Evolutionary conservation across 1,139 yeast species (phyloP).

Genomic region (Meyerozyma athensensis): DNA sequence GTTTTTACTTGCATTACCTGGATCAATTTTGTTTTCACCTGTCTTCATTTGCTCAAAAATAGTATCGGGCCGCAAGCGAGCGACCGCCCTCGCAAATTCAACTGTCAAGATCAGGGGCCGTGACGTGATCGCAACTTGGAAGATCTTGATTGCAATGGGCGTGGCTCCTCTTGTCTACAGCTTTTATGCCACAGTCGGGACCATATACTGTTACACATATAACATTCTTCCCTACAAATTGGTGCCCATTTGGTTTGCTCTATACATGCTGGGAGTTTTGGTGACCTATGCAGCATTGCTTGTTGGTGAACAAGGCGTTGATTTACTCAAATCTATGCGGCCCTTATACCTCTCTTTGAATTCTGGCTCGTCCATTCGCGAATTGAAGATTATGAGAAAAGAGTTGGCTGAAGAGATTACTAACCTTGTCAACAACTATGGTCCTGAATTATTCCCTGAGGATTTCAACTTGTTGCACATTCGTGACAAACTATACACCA

Average conservation of each 20-base stretch:
- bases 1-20: conserved; percentile 71
- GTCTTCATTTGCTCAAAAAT: conserved; percentile 73
- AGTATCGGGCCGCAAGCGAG: conserved; percentile 69
- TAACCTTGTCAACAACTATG: conserved; percentile 39
- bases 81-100: conserved; percentile 79
- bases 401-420: conserved; percentile 42
- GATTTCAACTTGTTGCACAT: conserved; percentile 43
- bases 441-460: conserved; percentile 42
- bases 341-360: conserved; percentile 76
- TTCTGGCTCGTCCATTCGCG: conserved; percentile 55
- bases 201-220: conserved; percentile 39
- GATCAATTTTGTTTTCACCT: conserved; percentile 78
- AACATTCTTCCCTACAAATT: conserved; percentile 16
- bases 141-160: conserved; percentile 82
- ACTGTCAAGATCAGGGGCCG: conserved; percentile 86
- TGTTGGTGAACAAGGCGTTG: conserved; percentile 92
- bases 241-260: conserved; percentile 39
- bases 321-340: conserved; percentile 72
- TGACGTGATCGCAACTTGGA: conserved; percentile 96
- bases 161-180: conserved; percentile 82
- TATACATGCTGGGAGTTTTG: conserved; percentile 55
- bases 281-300: conserved; percentile 84
- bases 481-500: conserved; percentile 25
- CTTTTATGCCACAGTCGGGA: conserved; percentile 68
- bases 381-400: conserved; percentile 38